Evolutionary conservation across 2,329 filamentous ascomycete species (phyloP), one percentile per base, ranked within the genome.

Genomic region (Aspergillus brasiliensis): DNA sequence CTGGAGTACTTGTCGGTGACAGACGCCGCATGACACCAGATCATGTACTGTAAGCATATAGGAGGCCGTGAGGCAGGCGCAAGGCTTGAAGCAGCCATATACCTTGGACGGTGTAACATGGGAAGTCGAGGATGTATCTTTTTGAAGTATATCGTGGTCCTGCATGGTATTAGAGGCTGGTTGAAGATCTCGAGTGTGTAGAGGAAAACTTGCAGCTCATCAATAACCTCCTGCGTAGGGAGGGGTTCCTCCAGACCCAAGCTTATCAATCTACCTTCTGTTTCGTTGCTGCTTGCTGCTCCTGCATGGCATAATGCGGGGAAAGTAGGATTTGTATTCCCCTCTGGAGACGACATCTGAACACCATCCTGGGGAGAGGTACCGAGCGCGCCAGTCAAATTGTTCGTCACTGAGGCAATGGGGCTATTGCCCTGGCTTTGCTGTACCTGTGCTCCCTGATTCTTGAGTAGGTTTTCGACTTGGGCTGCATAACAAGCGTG

Each of bases 21-120:
- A 5, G 91, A 89, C 63, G 92, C 93, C n/a, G 94, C 92, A 69
- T 92, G 80, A n/a, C 89, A 91, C 94, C 94, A 98, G 83, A 98
- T 96, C 57, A 91, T 92, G 77, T 99, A 99, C 67, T 95, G 88
- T 52, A 99, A 79, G 65, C 90, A 92, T 28, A 97, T 87, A 0
- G 94, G 92, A 1, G 95, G 94, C 25, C 94, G 87, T 80, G 92
- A 88, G 63, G 88, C 88, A 17, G 92, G 92, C n/a, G 91, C 86
- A 76, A 97, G 82, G 70, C 94, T 92, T 88, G 97, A 91, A 31
- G 91, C 91, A 19, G 92, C 90, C 60, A 95, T 82, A 73, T 95
- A 98, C 54, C 94, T 87, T 61, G 89, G 91, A 68, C 88, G 90
- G 74, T 99, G 94, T 58, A 98, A 90, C 84, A 98, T 91, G 15